Evolutionary conservation across 345 rosid species (phyloP).

Genomic region (Brassica napus): Da-Ae NC_063444.1:48113001-48113500

Average conservation of each 20-base stretch:
- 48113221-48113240: slow-evolving; percentile 48
- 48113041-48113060: slow-evolving; percentile 79
- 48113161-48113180: slow-evolving; percentile 90
- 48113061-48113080: not conserved
- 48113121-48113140: slow-evolving; percentile 26
- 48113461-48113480: slow-evolving; percentile 24
- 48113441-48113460: slow-evolving; percentile 32
- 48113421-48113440: slow-evolving; percentile 39
- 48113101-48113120: not conserved
- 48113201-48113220: slow-evolving; percentile 40
- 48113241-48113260: slow-evolving; percentile 71
- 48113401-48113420: slow-evolving; percentile 18
- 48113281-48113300: slow-evolving; percentile 70
- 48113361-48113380: not conserved
- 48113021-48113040: slow-evolving; percentile 83
- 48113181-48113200: slow-evolving; percentile 96
- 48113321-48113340: not conserved
- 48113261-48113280: slow-evolving; percentile 63
- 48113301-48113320: slow-evolving; percentile 50
- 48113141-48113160: slow-evolving; percentile 92
- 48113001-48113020: slow-evolving; percentile 71
- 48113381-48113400: slow-evolving; percentile 14
- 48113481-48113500: slow-evolving; percentile 39
- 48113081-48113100: not conserved
- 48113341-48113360: not conserved